Evolutionary conservation across 139 green algal genomes (phyloP), one percentile per base, ranked within the genome.

Genomic region (Auxenochlorella protothecoides): DNA sequence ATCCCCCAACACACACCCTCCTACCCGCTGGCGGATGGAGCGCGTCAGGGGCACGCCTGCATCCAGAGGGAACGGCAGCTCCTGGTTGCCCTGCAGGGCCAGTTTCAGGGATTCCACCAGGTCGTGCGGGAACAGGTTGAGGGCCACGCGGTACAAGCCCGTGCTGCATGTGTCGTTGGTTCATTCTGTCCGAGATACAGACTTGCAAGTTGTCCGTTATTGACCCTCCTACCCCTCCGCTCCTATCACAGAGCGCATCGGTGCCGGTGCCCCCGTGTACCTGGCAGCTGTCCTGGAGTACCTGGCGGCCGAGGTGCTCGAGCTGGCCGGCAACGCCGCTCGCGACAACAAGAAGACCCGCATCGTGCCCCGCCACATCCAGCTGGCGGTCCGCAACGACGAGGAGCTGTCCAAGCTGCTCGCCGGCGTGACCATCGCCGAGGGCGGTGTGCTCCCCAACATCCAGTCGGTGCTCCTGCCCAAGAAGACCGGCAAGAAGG

Each of bases 281-380:
- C 73, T 88, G 12, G 84, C 84, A 15, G 84, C 86, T 51, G 89
- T 94, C 10, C 79, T 94, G 60, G 89, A 94, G 27, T 44, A 92
- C 81, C 80, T 94, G 59, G 80, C 84, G 53, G 88, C 73, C 66
- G 88, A 93, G 81, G 83, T 91, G 51, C 60, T 74, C 8, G 60
- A 73, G 15, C 63, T 80, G 13, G n/a, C 75, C 14, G 72, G 72
- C 68, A 82, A 78, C 74, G 90, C 90, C 63, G 84, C 89, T 52
- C 81, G 89, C 54, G 89, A 96, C 83, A 96, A 95, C 85, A 95
- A 95, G 82, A 94, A 94, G 85, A 91, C 81, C 63, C 81, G 90
- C 69, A 95, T 96, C 68, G 69, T 88, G 0, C 87, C 89, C 8
- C 78, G 89, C 65, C 89, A 96, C 80, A 91, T 94, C 72, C 88